These are phyloP conservation scores for Leccinum subrobustum DNA, from an alignment of 1,284 basidiomycete species.

Conservation along the genomic window DNA sequence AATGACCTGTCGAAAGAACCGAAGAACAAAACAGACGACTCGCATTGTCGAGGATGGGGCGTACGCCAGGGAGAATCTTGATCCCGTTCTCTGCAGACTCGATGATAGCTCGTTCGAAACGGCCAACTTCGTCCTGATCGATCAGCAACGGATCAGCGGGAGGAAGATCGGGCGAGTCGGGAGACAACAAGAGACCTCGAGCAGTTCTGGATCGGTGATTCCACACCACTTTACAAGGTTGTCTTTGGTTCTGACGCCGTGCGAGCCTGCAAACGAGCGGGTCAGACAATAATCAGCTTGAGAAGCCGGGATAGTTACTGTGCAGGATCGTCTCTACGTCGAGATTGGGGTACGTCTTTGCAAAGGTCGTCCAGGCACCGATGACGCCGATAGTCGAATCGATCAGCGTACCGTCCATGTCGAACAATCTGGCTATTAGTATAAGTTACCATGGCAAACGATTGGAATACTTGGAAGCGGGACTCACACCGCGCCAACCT, in stretches of 20 bases:
- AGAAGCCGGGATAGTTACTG: constrained; percentile 40
- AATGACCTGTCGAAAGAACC: not conserved
- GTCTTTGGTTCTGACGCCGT: constrained; percentile 80
- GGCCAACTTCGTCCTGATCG: constrained; percentile 55
- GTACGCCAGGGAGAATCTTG: constrained; percentile 61
- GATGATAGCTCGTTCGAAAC: constrained; percentile 70
- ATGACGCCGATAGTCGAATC: constrained; percentile 71
- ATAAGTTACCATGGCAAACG: constrained; percentile 1
- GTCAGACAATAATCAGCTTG: too few species aligned
- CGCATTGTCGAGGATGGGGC: constrained; percentile 52
- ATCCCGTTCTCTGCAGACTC: constrained; percentile 58
- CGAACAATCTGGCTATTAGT: constrained; percentile 53
- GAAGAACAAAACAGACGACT: constrained; percentile 1
- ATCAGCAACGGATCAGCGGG: not conserved
- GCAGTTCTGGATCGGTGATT: constrained; percentile 62
- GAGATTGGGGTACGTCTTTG: constrained; percentile 59
- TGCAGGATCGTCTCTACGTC: constrained; percentile 62
- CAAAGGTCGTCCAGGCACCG: constrained; percentile 74
- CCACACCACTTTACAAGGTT: constrained; percentile 73
- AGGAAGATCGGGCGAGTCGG: not conserved
- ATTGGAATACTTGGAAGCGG: not conserved
- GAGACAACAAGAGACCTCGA: constrained; percentile 49
- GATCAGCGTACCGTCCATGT: constrained; percentile 79
- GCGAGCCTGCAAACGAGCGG: constrained; percentile 53
- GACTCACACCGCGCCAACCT: constrained; percentile 56